Conservation (phyloP, 2,329 filamentous ascomycete genomes). For the Cladosporium phlei region DNA sequence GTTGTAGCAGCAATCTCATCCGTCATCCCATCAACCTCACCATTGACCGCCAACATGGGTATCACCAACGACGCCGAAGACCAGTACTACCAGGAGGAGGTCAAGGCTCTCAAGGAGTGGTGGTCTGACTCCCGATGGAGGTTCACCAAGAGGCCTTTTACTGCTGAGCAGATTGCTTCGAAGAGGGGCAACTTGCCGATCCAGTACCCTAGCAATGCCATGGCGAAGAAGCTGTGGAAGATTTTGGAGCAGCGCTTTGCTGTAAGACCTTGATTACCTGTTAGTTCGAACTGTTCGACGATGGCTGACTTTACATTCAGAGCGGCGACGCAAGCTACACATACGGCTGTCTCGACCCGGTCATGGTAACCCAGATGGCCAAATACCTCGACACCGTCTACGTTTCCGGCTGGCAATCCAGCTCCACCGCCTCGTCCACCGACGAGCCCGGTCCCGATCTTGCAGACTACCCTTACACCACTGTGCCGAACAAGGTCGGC, state of each 20-base stretch:
- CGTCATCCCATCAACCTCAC: conserved; percentile 23
- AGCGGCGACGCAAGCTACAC: conserved; percentile 84
- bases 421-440: conserved; percentile 87
- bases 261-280: conserved; percentile 47
- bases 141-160: conserved; percentile 86
- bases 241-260: conserved; percentile 83
- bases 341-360: conserved; percentile 94
- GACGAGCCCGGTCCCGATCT: conserved; percentile 97
- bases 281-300: background rate
- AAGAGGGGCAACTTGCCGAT: conserved; percentile 91
- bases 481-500: conserved; percentile 95
- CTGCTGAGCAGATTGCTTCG: conserved; percentile 91
- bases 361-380: conserved; percentile 99
- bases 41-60: conserved; percentile 25
- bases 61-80: conserved; percentile 61
- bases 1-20: conserved; percentile 27
- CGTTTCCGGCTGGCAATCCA: conserved; percentile 98
- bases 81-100: conserved; percentile 72
- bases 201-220: conserved; percentile 81
- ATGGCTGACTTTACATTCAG: conserved; percentile 42
- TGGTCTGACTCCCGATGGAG: conserved; percentile 91
- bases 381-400: conserved; percentile 98
- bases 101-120: conserved; percentile 86
- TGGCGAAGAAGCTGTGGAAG: conserved; percentile 91
- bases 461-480: conserved; percentile 91